These are phyloP conservation scores for Ophiostoma quercus DNA, from an alignment of 2,329 filamentous ascomycete genomes.

Conservation along the genomic window DNA sequence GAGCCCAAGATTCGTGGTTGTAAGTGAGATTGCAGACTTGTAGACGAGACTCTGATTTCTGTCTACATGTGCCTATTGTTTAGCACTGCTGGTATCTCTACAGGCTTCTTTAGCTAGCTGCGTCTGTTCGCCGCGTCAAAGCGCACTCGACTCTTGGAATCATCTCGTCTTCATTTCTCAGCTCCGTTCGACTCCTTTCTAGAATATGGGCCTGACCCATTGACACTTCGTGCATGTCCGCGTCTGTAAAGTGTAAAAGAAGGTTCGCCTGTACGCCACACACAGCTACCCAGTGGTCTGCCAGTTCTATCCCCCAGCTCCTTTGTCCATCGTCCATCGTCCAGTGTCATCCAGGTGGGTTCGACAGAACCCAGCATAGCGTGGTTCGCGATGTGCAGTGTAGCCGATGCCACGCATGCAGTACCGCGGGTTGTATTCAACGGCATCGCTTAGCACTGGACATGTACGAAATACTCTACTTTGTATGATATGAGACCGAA, in stretches of 20 bases:
- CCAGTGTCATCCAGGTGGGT: neutral
- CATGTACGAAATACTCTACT: neutral
- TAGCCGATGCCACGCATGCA: neutral
- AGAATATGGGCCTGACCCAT: neutral
- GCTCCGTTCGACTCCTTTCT: neutral
- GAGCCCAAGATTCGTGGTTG: neutral
- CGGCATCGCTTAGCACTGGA: neutral
- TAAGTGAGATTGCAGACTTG: neutral
- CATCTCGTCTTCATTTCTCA: neutral
- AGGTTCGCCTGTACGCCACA: neutral
- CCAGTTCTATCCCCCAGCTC: neutral
- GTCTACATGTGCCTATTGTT: neutral
- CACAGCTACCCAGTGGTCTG: neutral
- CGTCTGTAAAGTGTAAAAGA: neutral
- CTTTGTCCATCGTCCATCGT: neutral
- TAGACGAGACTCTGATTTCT: too few relatives aligned
- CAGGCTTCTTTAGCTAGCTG: neutral
- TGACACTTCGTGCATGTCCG: neutral
- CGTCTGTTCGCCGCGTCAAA: neutral
- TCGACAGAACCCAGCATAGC: neutral
- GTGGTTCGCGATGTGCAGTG: slow-evolving; percentile 5
- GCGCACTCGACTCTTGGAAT: neutral
- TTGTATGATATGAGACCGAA: neutral
- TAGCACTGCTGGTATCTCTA: neutral
- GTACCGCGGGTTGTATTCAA: neutral